These are phyloP conservation scores for Aspergillus haitiensis DNA, from an alignment of 495 filamentous ascomycete species.

Conservation along the genomic window DNA sequence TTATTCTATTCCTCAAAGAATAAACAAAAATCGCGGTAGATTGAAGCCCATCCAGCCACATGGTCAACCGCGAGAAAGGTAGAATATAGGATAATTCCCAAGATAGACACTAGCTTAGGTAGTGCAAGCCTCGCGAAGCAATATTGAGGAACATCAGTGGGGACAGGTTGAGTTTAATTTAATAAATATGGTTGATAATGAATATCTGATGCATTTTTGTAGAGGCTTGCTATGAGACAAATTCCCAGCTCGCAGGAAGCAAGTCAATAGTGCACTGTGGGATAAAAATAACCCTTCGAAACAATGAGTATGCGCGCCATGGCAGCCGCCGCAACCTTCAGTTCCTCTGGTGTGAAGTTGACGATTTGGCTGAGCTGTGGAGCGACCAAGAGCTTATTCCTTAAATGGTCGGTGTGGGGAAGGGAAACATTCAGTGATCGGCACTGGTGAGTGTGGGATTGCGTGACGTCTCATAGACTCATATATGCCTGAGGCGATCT, in stretches of 20 bases:
- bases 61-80: neutral
- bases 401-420: conserved; percentile 25
- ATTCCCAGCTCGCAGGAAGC: conserved; percentile 1
- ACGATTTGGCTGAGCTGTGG: neutral
- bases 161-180: no score
- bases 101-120: neutral
- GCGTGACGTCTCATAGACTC: conserved; percentile 18
- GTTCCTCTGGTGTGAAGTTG: neutral
- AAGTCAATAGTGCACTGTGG: conserved; percentile 22
- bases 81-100: neutral
- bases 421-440: conserved; percentile 11
- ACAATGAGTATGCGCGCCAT: neutral
- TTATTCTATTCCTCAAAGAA: neutral
- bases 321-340: conserved; percentile 12
- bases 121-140: no score
- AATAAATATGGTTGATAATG: no score
- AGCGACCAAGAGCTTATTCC: conserved; percentile 10
- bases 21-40: no score
- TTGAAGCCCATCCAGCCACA: conserved; percentile 6
- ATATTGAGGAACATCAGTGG: no score
- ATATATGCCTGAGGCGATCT: conserved; percentile 11
- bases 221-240: neutral
- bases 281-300: conserved; percentile 15
- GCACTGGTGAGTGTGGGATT: conserved; percentile 12
- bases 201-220: neutral